Percentiles rank a stretch among this genome's conserved stretches.
Evolutionary conservation across 768 basidiomycete species (phyloP).

Genomic region (Termitomyces sp.): DNA sequence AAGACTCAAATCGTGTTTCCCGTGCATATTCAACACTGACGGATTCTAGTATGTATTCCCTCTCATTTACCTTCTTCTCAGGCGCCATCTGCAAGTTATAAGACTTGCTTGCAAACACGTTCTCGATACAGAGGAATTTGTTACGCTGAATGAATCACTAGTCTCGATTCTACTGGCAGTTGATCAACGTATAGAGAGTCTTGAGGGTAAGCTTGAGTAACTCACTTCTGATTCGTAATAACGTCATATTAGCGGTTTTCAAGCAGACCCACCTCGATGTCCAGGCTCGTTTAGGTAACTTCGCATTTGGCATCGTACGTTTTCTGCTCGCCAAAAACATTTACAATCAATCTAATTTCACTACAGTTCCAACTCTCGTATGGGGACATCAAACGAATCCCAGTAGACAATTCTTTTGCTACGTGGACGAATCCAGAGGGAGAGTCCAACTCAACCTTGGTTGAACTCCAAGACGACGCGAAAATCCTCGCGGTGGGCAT

Average conservation of each 20-base stretch:
- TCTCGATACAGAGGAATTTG: slow-evolving; percentile 28
- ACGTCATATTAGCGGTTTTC: slow-evolving; percentile 24
- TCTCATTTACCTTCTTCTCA: slow-evolving; percentile 30
- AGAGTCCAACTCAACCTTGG: slow-evolving; percentile 9
- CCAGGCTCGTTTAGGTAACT: slow-evolving; percentile 28
- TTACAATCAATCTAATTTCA: background rate
- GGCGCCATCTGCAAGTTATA: slow-evolving; percentile 29
- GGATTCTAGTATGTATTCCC: slow-evolving; percentile 30
- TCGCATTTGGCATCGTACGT: slow-evolving; percentile 35
- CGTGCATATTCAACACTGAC: background rate
- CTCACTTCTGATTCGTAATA: background rate
- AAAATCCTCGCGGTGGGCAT: slow-evolving; percentile 13
- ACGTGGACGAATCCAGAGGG: slow-evolving; percentile 24
- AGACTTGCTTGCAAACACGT: slow-evolving; percentile 31
- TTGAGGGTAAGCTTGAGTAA: slow-evolving; percentile 24
- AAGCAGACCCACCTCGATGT: slow-evolving; percentile 33
- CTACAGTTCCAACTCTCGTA: slow-evolving; percentile 29
- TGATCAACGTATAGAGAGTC: slow-evolving; percentile 28
- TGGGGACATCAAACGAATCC: slow-evolving; percentile 28
- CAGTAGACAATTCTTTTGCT: slow-evolving; percentile 26
- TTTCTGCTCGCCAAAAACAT: background rate
- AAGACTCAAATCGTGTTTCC: slow-evolving; percentile 1
- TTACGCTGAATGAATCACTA: slow-evolving; percentile 25
- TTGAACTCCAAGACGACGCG: slow-evolving; percentile 15
- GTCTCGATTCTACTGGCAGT: slow-evolving; percentile 25